phyloP scores from a whole-genome alignment of 192 early-diverging fungal species.

The Diversispora epigaea region DNA sequence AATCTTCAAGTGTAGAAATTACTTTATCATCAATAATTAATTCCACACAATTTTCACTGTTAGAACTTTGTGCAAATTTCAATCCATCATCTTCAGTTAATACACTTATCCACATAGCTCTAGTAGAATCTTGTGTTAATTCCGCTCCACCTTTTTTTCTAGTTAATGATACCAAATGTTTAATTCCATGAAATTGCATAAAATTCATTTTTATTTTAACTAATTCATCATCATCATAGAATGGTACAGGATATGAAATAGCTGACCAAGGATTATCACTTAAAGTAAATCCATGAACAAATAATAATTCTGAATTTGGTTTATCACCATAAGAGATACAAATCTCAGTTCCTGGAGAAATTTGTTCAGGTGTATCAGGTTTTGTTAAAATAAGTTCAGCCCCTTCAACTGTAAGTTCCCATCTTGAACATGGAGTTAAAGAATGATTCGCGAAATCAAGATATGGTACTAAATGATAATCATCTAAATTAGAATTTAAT shows the following conservation, averaged over 20 bases:
- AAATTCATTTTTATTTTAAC: conserved; percentile 14
- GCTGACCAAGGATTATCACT: conserved; percentile 47
- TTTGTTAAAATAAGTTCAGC: conserved; percentile 35
- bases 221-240: conserved; percentile 21
- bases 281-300: conserved; percentile 67
- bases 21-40: conserved; percentile 20
- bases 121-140: conserved; percentile 7
- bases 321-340: conserved; percentile 69
- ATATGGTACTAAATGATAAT: conserved; percentile 63
- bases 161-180: conserved; percentile 15
- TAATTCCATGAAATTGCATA: conserved; percentile 30
- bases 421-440: conserved; percentile 49
- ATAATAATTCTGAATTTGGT: conserved; percentile 68
- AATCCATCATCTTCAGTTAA: conserved; percentile 29
- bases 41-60: not conserved
- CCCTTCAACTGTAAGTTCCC: conserved; percentile 50
- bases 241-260: conserved; percentile 20
- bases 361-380: conserved; percentile 1
- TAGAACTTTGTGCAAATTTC: conserved; percentile 9
- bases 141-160: conserved; percentile 23
- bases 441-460: conserved; percentile 77
- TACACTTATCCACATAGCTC: conserved; percentile 29
- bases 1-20: not conserved
- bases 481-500: conserved; percentile 18
- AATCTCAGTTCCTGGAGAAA: conserved; percentile 45